Conservation (phyloP, 176 grass and related monocot genomes). For the Oryza australiensis region DNA sequence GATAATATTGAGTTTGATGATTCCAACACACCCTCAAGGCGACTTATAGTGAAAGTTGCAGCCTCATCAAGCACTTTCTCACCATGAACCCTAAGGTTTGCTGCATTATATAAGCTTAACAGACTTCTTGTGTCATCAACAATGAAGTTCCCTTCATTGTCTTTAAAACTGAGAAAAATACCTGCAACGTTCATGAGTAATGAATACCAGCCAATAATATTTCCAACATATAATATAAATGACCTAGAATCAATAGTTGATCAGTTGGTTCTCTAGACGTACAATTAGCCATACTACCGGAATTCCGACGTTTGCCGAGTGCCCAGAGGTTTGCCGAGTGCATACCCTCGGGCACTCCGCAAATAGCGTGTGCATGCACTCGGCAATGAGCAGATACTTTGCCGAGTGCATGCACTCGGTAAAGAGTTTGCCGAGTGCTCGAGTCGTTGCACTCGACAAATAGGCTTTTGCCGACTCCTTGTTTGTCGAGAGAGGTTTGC, state of each 20-base stretch:
- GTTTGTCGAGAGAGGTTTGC: no score
- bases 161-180: constrained; percentile 27
- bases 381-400: no score
- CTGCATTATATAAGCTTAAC: constrained; percentile 46
- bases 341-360: no score
- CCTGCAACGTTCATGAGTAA: constrained; percentile 19
- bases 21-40: constrained; percentile 12
- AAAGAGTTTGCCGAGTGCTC: no score
- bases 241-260: not conserved
- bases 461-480: no score
- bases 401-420: no score
- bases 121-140: constrained; percentile 27
- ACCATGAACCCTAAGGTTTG: constrained; percentile 30
- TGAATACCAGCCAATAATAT: not conserved
- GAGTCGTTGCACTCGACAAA: no score
- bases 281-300: not conserved
- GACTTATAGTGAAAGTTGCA: constrained; percentile 23
- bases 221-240: not conserved
- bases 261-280: not conserved
- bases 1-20: not conserved
- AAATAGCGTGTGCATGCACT: no score
- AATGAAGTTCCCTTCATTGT: constrained; percentile 15
- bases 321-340: no score
- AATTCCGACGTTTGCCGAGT: no score
- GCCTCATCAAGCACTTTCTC: constrained; percentile 41